Percentiles rank a stretch among this genome's conserved stretches.
Evolutionary conservation across 164 flowering plant species (phyloP).

Genomic region (Litsea cubeba): DNA sequence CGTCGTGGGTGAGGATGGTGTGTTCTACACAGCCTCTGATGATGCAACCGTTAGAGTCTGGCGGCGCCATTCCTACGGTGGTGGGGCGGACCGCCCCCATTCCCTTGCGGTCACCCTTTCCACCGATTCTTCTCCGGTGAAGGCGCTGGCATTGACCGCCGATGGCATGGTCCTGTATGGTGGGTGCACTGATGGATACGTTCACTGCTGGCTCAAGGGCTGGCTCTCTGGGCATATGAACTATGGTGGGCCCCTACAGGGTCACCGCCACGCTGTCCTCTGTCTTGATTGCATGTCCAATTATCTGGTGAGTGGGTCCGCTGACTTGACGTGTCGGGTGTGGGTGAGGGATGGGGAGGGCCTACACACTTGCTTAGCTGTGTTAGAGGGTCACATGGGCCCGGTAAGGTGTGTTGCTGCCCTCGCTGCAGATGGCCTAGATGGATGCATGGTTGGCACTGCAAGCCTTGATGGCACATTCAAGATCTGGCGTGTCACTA

Average conservation of each 20-base stretch:
- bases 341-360: conserved; percentile 14
- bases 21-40: conserved; percentile 57
- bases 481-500: conserved; percentile 12
- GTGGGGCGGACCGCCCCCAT: conserved; percentile 27
- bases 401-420: conserved; percentile 11
- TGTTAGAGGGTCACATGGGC: conserved; percentile 9
- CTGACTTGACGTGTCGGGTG: conserved; percentile 6
- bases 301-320: conserved; percentile 13
- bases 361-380: conserved; percentile 3
- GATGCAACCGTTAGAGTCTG: conserved; percentile 54
- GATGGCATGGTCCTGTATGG: conserved; percentile 10
- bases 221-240: conserved; percentile 8
- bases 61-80: conserved; percentile 35
- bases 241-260: conserved; percentile 6
- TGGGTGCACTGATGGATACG: conserved; percentile 14
- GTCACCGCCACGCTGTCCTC: conserved; percentile 13
- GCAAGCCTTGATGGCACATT: conserved; percentile 16
- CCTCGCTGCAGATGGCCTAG: background rate
- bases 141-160: conserved; percentile 5
- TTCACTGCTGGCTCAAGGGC: conserved; percentile 13
- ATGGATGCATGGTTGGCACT: conserved; percentile 10
- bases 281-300: conserved; percentile 5
- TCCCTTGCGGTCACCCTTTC: conserved; percentile 44
- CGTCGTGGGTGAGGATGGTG: conserved; percentile 36
- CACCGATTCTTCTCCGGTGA: conserved; percentile 8